phyloP scores from a whole-genome alignment of 495 filamentous ascomycete genomes.

The Penicillium flavigenum region DNA sequence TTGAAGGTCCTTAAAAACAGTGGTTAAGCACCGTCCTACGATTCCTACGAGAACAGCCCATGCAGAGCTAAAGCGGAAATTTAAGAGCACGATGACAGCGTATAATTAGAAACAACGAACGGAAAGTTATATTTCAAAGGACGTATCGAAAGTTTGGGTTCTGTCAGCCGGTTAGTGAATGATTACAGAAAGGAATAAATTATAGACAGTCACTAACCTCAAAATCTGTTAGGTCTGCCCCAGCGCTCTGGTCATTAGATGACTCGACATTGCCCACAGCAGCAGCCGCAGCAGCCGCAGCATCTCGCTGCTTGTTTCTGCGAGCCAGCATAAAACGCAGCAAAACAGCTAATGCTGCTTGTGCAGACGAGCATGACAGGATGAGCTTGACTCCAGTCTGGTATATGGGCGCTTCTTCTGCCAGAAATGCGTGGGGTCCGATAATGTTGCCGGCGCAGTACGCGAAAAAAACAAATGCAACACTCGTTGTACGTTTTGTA shows the following conservation, averaged over 20 bases:
- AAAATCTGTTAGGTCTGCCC: constrained; percentile 27
- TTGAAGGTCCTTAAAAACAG: too few relatives aligned
- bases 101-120: too few relatives aligned
- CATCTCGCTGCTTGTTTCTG: constrained; percentile 24
- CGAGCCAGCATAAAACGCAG: constrained; percentile 18
- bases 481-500: constrained; percentile 42
- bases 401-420: constrained; percentile 35
- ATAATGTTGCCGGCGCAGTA: constrained; percentile 40
- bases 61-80: too few relatives aligned
- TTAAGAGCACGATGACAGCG: too few relatives aligned
- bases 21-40: too few relatives aligned
- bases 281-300: constrained; percentile 3
- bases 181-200: not conserved
- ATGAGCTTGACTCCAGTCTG: constrained; percentile 38
- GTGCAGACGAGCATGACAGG: constrained; percentile 27
- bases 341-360: constrained; percentile 17
- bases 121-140: constrained; percentile 11
- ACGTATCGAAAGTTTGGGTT: constrained; percentile 27
- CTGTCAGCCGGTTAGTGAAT: constrained; percentile 12
- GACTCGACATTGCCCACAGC: not conserved
- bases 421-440: constrained; percentile 38
- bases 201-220: constrained; percentile 14
- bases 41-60: too few relatives aligned
- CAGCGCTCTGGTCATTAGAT: constrained; percentile 9
- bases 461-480: constrained; percentile 41